phyloP scores from a whole-genome alignment of 495 filamentous ascomycete species.

The Talaromyces ruber region DNA sequence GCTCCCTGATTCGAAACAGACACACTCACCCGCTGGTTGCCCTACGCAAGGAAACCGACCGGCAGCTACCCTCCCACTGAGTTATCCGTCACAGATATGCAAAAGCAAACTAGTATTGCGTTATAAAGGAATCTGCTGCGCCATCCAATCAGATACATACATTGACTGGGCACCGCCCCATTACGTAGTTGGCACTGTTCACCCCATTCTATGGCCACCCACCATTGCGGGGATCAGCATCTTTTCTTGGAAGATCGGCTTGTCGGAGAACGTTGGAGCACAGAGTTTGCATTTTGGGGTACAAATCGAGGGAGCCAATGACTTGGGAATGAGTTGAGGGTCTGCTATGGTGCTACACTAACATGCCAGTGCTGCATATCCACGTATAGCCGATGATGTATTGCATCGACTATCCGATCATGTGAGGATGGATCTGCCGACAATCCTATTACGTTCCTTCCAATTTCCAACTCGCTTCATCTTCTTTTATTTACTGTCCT shows the following conservation, averaged over 20 bases:
- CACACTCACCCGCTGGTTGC: conserved; percentile 6
- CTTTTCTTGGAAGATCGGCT: not conserved
- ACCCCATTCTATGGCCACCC: not conserved
- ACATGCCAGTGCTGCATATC: not conserved
- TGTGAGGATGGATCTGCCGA: conserved; percentile 2
- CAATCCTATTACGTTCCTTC: not conserved
- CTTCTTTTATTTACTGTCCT: not conserved
- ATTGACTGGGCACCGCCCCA: not conserved
- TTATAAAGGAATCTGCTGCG: not conserved
- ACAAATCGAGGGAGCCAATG: not conserved
- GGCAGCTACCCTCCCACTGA: conserved; percentile 4
- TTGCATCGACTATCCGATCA: not conserved
- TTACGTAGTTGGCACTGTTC: not conserved
- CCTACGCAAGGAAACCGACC: conserved; percentile 6
- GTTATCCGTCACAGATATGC: conserved; percentile 7
- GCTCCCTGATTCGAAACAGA: conserved; percentile 7
- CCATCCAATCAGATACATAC: not conserved
- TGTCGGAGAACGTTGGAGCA: not conserved
- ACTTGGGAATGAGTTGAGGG: not conserved
- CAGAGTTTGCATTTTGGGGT: not conserved
- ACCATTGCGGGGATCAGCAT: not conserved
- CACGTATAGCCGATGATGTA: not conserved
- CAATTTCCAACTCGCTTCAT: not conserved
- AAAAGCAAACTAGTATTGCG: not conserved
- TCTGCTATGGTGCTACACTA: not conserved